phyloP scores from a whole-genome alignment of 768 basidiomycete species.

The Cystobasidiopsis lactophilus region DNA sequence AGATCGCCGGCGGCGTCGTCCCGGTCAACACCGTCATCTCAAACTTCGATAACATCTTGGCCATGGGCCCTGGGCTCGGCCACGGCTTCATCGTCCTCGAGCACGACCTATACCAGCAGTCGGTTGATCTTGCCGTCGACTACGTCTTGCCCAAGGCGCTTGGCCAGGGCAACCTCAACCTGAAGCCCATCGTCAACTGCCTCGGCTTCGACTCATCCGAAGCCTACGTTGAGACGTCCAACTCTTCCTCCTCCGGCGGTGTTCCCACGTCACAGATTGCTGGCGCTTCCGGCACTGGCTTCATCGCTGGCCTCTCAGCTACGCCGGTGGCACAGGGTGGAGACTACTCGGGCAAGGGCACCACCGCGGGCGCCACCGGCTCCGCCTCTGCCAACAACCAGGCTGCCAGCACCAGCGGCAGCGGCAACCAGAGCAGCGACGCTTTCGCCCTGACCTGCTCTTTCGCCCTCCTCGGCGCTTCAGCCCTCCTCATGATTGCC shows the following conservation, averaged over 20 bases:
- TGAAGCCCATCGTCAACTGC: slow-evolving; percentile 51
- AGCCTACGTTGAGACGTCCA: slow-evolving; percentile 63
- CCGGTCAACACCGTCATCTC: slow-evolving; percentile 39
- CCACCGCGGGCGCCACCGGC: too few species aligned
- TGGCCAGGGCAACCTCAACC: slow-evolving; percentile 41
- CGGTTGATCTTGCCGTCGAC: slow-evolving; percentile 63
- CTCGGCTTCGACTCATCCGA: slow-evolving; percentile 36
- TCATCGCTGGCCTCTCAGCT: background rate
- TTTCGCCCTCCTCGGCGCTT: too few species aligned
- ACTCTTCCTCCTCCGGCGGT: slow-evolving; percentile 30
- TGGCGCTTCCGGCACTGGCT: background rate
- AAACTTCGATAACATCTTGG: slow-evolving; percentile 50
- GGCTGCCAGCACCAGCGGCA: too few species aligned
- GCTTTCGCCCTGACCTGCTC: too few species aligned
- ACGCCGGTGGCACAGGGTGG: background rate
- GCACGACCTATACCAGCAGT: slow-evolving; percentile 65
- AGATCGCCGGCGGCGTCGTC: slow-evolving; percentile 45
- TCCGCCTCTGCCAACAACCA: too few species aligned
- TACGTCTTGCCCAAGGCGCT: slow-evolving; percentile 67
- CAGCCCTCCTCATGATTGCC: too few species aligned
- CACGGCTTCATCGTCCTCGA: slow-evolving; percentile 78
- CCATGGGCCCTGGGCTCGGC: slow-evolving; percentile 33
- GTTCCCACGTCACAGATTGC: slow-evolving; percentile 1
- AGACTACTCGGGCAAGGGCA: background rate
- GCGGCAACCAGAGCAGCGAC: too few species aligned